phyloP scores from a whole-genome alignment of 495 filamentous ascomycete species.

The Lophiostoma macrostomum region DNA sequence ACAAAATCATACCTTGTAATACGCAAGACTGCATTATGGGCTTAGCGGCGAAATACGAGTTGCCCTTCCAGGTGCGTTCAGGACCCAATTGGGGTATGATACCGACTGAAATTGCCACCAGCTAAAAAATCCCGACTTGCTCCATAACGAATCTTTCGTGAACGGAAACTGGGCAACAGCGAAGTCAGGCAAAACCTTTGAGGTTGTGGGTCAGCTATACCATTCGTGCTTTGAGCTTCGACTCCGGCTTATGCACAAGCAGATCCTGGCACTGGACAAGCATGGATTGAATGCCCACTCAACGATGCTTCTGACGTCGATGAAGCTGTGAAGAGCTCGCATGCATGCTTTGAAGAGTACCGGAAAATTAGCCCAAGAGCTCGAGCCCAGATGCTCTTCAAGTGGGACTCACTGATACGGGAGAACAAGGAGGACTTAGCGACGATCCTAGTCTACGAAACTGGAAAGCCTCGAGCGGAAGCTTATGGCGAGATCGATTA shows the following conservation, averaged over 20 bases:
- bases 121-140: constrained; percentile 57
- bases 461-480: constrained; percentile 49
- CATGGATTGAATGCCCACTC: constrained; percentile 63
- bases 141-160: constrained; percentile 58
- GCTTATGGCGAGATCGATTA: constrained; percentile 50
- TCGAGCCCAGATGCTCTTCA: constrained; percentile 61
- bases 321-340: constrained; percentile 55
- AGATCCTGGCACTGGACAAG: constrained; percentile 63
- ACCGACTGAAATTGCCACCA: constrained; percentile 34
- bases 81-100: too few species aligned
- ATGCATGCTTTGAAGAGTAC: constrained; percentile 61
- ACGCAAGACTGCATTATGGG: too few species aligned
- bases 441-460: constrained; percentile 48
- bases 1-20: too few species aligned
- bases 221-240: neutral
- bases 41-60: constrained; percentile 11
- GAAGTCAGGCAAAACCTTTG: constrained; percentile 62
- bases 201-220: constrained; percentile 57
- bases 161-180: constrained; percentile 61
- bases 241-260: neutral
- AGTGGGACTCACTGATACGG: constrained; percentile 45
- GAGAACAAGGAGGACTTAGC: constrained; percentile 48
- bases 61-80: constrained; percentile 26
- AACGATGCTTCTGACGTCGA: constrained; percentile 61
- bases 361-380: constrained; percentile 57